phyloP scores from a whole-genome alignment of 176 grass and related monocot species.

The Aegilops bicornis region DNA sequence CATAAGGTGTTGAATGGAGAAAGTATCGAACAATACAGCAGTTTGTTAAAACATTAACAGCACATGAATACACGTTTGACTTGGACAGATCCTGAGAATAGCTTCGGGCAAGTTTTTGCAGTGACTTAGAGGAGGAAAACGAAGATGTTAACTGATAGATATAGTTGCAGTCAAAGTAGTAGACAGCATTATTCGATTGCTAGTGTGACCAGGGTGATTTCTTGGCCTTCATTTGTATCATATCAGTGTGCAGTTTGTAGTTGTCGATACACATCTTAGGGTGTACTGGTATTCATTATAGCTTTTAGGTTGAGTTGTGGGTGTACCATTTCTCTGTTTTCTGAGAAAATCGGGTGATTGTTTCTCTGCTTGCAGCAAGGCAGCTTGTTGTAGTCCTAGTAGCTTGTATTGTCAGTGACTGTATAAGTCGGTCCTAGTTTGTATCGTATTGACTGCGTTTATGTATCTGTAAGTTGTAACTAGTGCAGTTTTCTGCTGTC shows the following conservation, averaged over 20 bases:
- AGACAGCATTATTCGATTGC: constrained; percentile 9
- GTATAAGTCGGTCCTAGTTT: neutral
- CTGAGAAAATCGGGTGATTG: constrained; percentile 3
- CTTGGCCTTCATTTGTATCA: constrained; percentile 11
- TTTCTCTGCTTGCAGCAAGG: neutral
- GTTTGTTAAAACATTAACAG: neutral
- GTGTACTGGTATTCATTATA: neutral
- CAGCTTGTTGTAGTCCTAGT: neutral
- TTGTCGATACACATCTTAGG: neutral
- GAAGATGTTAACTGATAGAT: neutral
- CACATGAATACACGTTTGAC: neutral
- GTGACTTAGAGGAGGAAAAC: constrained; percentile 7
- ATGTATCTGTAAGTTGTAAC: constrained; percentile 8
- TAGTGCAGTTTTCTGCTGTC: too few relatives aligned
- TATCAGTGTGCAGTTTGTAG: constrained; percentile 29
- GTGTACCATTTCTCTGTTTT: neutral
- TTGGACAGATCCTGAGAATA: neutral
- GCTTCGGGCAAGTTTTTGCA: neutral
- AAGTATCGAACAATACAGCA: constrained; percentile 25
- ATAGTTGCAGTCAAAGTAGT: constrained; percentile 12
- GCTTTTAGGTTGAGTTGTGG: neutral
- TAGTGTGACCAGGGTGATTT: neutral
- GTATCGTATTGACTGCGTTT: neutral
- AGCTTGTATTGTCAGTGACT: neutral
- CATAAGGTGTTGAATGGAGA: constrained; percentile 69